These are phyloP conservation scores for Penicillium sp. DNA, from an alignment of 2,329 filamentous ascomycete species.

Conservation along the genomic window DNA sequence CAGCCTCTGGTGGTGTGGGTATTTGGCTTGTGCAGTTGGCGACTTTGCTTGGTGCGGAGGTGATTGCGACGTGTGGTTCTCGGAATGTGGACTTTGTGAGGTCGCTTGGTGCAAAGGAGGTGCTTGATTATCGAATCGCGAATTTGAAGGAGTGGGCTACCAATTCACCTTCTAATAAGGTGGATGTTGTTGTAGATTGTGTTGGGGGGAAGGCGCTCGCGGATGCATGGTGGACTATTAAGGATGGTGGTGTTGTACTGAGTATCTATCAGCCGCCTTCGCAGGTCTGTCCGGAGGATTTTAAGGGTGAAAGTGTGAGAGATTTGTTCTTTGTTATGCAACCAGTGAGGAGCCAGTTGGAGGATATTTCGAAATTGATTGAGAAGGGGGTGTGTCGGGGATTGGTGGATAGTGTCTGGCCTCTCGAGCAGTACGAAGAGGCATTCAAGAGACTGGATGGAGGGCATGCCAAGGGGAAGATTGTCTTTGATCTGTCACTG, in stretches of 20 bases:
- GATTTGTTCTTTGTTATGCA: slow-evolving; percentile 46
- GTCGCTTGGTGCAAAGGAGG: slow-evolving; percentile 41
- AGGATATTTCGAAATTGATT: slow-evolving; percentile 39
- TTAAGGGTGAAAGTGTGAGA: slow-evolving; percentile 26
- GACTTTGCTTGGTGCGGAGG: slow-evolving; percentile 29
- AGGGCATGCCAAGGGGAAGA: slow-evolving; percentile 46
- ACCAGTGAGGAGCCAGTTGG: slow-evolving; percentile 37
- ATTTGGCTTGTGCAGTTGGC: slow-evolving; percentile 43
- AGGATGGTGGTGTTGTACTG: slow-evolving; percentile 37
- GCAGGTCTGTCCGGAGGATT: slow-evolving; percentile 28
- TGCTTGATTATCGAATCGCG: slow-evolving; percentile 39
- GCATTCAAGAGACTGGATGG: slow-evolving; percentile 41
- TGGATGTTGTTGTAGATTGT: slow-evolving; percentile 48
- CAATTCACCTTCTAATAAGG: slow-evolving; percentile 26
- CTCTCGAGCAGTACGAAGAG: slow-evolving; percentile 40
- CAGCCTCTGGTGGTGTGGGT: slow-evolving; percentile 47
- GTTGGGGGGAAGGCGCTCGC: slow-evolving; percentile 42
- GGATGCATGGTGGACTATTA: slow-evolving; percentile 46
- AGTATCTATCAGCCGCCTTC: slow-evolving; percentile 43
- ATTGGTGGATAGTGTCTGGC: slow-evolving; percentile 44
- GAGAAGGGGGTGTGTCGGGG: slow-evolving; percentile 38
- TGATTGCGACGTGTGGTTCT: slow-evolving; percentile 42
- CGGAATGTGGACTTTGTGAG: slow-evolving; percentile 42
- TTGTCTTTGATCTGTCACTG: slow-evolving; percentile 35
- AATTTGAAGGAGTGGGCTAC: background rate